A percentile compares a stretch with the other conserved stretches of the same genome.
Conservation (phyloP, 73 alveolate genomes). For the Breviolum minutum region DNA sequence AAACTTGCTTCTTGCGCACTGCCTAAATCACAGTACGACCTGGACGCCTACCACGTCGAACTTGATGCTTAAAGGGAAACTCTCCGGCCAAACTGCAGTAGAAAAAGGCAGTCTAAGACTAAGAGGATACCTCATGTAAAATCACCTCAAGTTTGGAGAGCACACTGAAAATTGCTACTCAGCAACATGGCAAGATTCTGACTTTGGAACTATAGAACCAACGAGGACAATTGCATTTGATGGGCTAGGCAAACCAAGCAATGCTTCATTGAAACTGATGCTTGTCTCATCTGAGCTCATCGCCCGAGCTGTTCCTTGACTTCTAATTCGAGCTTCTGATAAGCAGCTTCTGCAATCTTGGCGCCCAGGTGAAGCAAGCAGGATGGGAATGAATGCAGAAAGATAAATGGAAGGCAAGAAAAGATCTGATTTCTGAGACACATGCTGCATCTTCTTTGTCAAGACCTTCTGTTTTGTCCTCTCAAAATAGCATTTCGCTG, state of each 20-base stretch:
- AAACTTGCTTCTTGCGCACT: not conserved
- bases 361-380: not conserved
- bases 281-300: not conserved
- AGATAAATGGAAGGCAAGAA: not conserved
- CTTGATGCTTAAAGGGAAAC: not conserved
- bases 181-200: not conserved
- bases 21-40: too few species aligned
- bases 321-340: conserved; percentile 71
- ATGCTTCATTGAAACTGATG: not conserved
- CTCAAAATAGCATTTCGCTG: too few species aligned
- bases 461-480: conserved; percentile 41
- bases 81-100: not conserved
- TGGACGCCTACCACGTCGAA: too few species aligned
- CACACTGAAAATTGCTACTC: not conserved
- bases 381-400: not conserved
- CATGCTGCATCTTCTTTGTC: conserved; percentile 43
- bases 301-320: conserved; percentile 59
- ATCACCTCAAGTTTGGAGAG: not conserved
- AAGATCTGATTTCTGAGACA: not conserved
- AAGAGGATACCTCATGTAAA: not conserved
- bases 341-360: conserved; percentile 71
- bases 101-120: not conserved
- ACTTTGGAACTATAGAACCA: not conserved
- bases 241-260: not conserved
- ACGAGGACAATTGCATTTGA: not conserved